Evolutionary conservation across 2,329 filamentous ascomycete species (phyloP).

Genomic region (Xylariales sp.): DNA sequence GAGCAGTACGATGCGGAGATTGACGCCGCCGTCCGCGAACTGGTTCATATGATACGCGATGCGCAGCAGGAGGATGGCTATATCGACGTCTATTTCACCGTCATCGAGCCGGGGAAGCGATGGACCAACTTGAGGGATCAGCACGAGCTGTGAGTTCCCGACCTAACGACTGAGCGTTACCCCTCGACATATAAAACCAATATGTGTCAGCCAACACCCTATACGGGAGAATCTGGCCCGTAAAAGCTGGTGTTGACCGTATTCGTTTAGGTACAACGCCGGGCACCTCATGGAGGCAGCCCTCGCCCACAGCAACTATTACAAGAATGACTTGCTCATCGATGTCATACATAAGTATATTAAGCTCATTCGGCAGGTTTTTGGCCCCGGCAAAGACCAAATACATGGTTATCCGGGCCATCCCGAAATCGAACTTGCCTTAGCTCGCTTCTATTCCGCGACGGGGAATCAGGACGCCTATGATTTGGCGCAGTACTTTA

Average conservation of each 20-base stretch:
- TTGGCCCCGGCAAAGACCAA: slow-evolving; percentile 63
- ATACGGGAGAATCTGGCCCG: neutral
- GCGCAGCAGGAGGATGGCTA: slow-evolving; percentile 72
- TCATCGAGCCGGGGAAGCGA: slow-evolving; percentile 65
- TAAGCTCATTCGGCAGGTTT: slow-evolving; percentile 60
- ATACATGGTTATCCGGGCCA: slow-evolving; percentile 71
- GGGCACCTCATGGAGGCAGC: slow-evolving; percentile 72
- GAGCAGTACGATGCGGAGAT: slow-evolving; percentile 58
- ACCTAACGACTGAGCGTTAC: neutral
- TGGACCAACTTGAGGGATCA: slow-evolving; percentile 71
- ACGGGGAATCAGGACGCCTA: slow-evolving; percentile 54
- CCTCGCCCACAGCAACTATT: slow-evolving; percentile 65
- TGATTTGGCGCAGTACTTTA: slow-evolving; percentile 65
- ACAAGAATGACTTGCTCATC: slow-evolving; percentile 63
- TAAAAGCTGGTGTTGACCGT: slow-evolving; percentile 11
- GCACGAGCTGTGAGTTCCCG: slow-evolving; percentile 65
- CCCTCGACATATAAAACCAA: neutral
- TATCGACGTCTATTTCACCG: slow-evolving; percentile 71
- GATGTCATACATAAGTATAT: slow-evolving; percentile 66
- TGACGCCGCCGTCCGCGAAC: slow-evolving; percentile 62
- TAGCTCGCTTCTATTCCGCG: slow-evolving; percentile 53
- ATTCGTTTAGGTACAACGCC: slow-evolving; percentile 62
- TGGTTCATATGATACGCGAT: slow-evolving; percentile 67
- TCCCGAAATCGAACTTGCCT: slow-evolving; percentile 63
- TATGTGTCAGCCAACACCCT: neutral